A percentile compares a stretch with the other conserved stretches of the same genome.
Evolutionary conservation across 2,329 filamentous ascomycete genomes (phyloP).

Genomic region (Cladosporium sp.): DNA sequence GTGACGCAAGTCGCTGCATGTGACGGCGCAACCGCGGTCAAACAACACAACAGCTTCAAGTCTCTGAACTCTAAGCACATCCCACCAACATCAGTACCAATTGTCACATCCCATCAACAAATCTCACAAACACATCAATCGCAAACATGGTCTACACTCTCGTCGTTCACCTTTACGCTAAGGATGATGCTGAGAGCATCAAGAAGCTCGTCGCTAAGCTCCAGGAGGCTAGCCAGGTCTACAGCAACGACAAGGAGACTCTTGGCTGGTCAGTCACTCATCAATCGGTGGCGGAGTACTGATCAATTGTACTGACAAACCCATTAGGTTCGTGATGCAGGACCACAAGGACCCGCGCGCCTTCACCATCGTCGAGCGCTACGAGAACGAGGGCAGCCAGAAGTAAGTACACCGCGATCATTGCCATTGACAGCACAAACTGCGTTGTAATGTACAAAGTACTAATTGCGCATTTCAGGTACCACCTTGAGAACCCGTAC

Average conservation of each 20-base stretch:
- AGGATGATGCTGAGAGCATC: constrained; percentile 60
- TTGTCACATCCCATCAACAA: background rate
- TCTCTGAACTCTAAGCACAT: constrained; percentile 7
- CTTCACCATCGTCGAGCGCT: constrained; percentile 73
- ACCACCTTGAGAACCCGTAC: constrained; percentile 59
- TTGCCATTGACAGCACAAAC: background rate
- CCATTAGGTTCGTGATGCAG: constrained; percentile 71
- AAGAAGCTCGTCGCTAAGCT: constrained; percentile 67
- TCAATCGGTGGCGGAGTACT: background rate
- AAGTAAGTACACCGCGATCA: constrained; percentile 39
- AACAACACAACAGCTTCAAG: constrained; percentile 11
- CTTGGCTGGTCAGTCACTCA: constrained; percentile 31
- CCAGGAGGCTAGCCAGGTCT: constrained; percentile 68
- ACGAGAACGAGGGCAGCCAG: constrained; percentile 55
- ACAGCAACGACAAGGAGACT: constrained; percentile 67
- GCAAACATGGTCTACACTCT: constrained; percentile 63
- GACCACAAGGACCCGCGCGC: constrained; percentile 62
- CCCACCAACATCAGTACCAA: background rate
- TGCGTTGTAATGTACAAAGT: background rate
- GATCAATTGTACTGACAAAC: background rate
- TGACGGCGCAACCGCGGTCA: constrained; percentile 8
- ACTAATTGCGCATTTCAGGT: constrained; percentile 23
- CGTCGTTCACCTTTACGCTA: constrained; percentile 66
- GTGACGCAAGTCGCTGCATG: constrained; percentile 6
- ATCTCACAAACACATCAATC: background rate